phyloP scores from a whole-genome alignment of 306 rosid species.

The Glycyrrhiza uralensis region DNA sequence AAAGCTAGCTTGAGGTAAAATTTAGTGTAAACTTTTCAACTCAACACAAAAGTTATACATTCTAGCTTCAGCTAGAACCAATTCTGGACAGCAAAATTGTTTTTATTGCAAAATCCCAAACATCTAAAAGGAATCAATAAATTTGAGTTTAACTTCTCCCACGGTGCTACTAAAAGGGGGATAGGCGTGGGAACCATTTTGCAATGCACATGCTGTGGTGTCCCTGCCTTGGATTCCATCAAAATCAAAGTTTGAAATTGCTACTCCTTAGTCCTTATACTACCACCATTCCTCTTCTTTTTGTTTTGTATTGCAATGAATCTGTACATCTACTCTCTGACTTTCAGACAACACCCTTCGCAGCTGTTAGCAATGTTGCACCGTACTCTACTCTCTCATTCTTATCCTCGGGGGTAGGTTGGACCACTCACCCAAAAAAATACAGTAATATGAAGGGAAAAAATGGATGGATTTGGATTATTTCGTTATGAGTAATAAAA shows the following conservation, averaged over 20 bases:
- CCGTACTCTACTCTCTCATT: neutral
- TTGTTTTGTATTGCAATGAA: constrained; percentile 3
- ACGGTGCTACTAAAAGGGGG: neutral
- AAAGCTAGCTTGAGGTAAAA: too few species aligned
- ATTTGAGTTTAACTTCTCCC: too few species aligned
- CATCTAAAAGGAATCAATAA: too few species aligned
- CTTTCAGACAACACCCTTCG: neutral
- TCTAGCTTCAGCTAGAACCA: too few species aligned
- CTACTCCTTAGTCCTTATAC: too few species aligned
- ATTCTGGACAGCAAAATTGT: too few species aligned
- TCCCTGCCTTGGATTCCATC: neutral
- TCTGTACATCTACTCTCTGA: neutral
- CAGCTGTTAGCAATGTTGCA: neutral
- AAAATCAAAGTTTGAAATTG: neutral
- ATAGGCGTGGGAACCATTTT: constrained; percentile 9
- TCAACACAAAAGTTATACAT: too few species aligned
- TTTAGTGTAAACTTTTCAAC: too few species aligned
- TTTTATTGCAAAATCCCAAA: too few species aligned
- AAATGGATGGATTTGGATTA: too few species aligned
- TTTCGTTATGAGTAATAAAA: too few species aligned
- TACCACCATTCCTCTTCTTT: neutral
- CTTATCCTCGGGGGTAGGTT: neutral
- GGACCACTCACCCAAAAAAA: neutral
- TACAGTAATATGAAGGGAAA: too few species aligned
- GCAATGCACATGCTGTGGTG: neutral